Evolutionary conservation across 2,329 filamentous ascomycete genomes (phyloP), one percentile per base, ranked within the genome.

Genomic region (Sporothrix inflata): DNA sequence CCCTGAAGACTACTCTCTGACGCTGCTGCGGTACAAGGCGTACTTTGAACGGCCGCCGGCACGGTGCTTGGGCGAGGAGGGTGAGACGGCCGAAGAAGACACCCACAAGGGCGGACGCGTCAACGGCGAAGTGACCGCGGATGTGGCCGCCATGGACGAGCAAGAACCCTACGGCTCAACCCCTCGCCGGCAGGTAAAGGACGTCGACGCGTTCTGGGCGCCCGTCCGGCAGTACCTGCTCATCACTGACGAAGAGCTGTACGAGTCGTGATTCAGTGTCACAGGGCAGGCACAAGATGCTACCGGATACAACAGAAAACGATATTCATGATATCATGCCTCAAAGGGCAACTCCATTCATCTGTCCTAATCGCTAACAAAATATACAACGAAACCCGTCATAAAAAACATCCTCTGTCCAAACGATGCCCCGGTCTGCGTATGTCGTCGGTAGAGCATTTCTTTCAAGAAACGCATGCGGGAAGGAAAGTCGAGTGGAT

Each of bases 241-340:
- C 7, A 65, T 73, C 14, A 47, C 55, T 4, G 72, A 74, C 40
- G 73, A 73, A 7, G 72, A 73, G 3, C 61, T 72, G 4, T 70
- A 70, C 42, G 61, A 69, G 7, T 7, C 27, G n/a, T 70, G 38
- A 70, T 19, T 14, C 9, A 34, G 11, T 19, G 7, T 9, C 40
- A 40, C 7, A 27, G 8, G 34, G n/a, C 34, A 57, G 63, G 24
- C n/a, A 27, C 7, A 14, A 7, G 5, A 66, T 19, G 65, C 16
- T 2, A 38, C 19, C 60, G 14, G 5, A 51, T 30, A 51, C 6
- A 69, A 51, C 6, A 69, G 38, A 7, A 27, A 27, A 21, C 42
- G 24, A 19, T 61, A 21, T 47, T 4, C 69, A 69, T 60, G 27
- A 61, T 34, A n/a, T 34, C 51, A 49, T 51, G 38, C 34, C 30